Percentiles rank a stretch among this genome's conserved stretches.
These are phyloP conservation scores for Yarrowia hollandica DNA, from an alignment of 805 yeast genomes.

Conservation along the genomic window DNA sequence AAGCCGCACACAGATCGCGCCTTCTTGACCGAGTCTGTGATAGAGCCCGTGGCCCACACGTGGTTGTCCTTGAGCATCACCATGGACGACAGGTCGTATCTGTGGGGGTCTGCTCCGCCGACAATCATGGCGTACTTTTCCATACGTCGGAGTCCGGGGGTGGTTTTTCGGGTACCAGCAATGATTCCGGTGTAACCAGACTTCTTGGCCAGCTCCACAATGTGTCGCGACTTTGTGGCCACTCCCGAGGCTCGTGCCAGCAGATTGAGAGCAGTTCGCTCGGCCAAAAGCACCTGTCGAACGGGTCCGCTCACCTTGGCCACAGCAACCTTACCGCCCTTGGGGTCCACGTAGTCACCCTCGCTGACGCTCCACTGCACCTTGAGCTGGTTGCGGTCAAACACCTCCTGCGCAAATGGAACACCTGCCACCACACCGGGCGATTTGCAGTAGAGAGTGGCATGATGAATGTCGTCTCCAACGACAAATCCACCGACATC, in stretches of 20 bases:
- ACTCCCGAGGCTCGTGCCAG: conserved; percentile 83
- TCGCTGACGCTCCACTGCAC: conserved; percentile 76
- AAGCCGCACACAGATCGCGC: conserved; percentile 87
- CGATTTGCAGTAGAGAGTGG: conserved; percentile 78
- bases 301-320: conserved; percentile 82
- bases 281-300: conserved; percentile 75
- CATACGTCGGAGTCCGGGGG: conserved; percentile 85
- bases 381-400: conserved; percentile 65
- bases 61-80: conserved; percentile 96
- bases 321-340: conserved; percentile 61
- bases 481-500: conserved; percentile 95
- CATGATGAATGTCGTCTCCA: conserved; percentile 70
- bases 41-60: conserved; percentile 89
- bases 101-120: conserved; percentile 91
- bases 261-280: conserved; percentile 80
- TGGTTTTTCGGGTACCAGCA: conserved; percentile 97
- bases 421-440: conserved; percentile 79
- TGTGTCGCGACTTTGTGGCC: conserved; percentile 68
- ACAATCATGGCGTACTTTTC: conserved; percentile 94
- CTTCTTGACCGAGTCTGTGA: conserved; percentile 72
- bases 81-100: conserved; percentile 90
- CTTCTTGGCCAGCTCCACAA: conserved; percentile 61
- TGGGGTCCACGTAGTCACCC: conserved; percentile 60
- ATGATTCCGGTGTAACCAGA: conserved; percentile 77
- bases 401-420: conserved; percentile 87